Conservation (phyloP, 2,329 filamentous ascomycete genomes). For the Hypoxylon sp. region DNA sequence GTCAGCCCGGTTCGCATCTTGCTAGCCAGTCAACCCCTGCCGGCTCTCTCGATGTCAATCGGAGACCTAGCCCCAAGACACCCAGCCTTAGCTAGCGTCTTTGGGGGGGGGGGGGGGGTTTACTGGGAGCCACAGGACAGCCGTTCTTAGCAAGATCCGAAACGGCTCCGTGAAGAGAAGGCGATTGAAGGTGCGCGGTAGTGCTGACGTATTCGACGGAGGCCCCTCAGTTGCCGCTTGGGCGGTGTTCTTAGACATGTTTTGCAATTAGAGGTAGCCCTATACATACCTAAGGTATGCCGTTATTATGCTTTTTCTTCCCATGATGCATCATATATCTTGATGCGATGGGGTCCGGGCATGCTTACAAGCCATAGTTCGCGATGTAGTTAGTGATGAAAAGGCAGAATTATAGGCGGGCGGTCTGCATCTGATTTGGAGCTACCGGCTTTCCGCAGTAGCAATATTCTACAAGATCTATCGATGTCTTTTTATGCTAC, state of each 20-base stretch:
- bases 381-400: neutral
- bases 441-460: neutral
- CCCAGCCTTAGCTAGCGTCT: constrained; percentile 18
- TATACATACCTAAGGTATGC: too few relatives aligned
- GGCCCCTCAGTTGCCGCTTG: neutral
- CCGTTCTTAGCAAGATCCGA: constrained; percentile 19
- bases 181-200: constrained; percentile 1
- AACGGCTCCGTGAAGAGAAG: constrained; percentile 9
- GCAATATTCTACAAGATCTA: neutral
- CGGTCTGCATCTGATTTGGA: neutral
- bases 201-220: neutral
- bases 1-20: constrained; percentile 39
- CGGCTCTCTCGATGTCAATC: constrained; percentile 13
- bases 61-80: constrained; percentile 1
- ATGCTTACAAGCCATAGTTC: neutral
- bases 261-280: too few relatives aligned
- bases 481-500: neutral
- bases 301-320: too few relatives aligned
- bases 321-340: too few relatives aligned
- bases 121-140: constrained; percentile 16
- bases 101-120: constrained; percentile 9
- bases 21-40: constrained; percentile 21
- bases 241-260: too few relatives aligned
- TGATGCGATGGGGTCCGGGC: too few relatives aligned
- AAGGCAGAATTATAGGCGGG: neutral